Evolutionary conservation across 2,329 filamentous ascomycete species (phyloP), one percentile per base, ranked within the genome.

Genomic region (Arachnomyces sp.): DNA sequence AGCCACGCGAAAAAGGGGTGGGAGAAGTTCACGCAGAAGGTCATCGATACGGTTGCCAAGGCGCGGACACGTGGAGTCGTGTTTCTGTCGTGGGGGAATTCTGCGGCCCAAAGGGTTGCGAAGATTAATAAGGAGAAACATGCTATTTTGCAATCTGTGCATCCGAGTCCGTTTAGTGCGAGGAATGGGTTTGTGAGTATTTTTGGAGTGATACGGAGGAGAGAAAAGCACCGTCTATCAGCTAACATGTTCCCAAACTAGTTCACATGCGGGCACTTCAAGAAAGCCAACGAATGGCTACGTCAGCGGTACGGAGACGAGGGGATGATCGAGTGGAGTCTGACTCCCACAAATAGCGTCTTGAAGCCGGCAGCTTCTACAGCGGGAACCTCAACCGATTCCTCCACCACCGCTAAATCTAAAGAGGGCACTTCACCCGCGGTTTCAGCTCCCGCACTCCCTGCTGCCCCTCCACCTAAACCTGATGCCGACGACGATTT

Each of bases 161-260:
- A 98, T 65, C 92, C 92, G 0, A 94, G 87, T 61, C 92, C 92
- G n/a, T 63, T 95, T 49, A 93, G 86, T 64, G 92, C 90, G 3
- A 66, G 72, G 11, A 74, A 77, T 39, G 92, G 92, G 1, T 98
- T 88, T 62, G 74, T 79, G 61, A 68, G 74, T 70, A 12, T 30
- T 20, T 12, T 28, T n/a, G n/a, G n/a, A n/a, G n/a, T n/a, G n/a
- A n/a, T n/a, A n/a, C n/a, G n/a, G n/a, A n/a, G n/a, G n/a, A n/a
- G n/a, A n/a, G n/a, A n/a, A n/a, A n/a, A n/a, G n/a, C 11, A 42
- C 17, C 15, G 17, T n/a, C 33, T 11, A 28, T 37, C 11, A 13
- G 7, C 37, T 25, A 25, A 25, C 20, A 9, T 16, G 28, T 13
- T 47, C n/a, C n/a, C n/a, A n/a, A 39, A 34, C 13, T 51, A 69